Conservation (phyloP, 805 yeast species). For the Lipomyces sp. region DNA sequence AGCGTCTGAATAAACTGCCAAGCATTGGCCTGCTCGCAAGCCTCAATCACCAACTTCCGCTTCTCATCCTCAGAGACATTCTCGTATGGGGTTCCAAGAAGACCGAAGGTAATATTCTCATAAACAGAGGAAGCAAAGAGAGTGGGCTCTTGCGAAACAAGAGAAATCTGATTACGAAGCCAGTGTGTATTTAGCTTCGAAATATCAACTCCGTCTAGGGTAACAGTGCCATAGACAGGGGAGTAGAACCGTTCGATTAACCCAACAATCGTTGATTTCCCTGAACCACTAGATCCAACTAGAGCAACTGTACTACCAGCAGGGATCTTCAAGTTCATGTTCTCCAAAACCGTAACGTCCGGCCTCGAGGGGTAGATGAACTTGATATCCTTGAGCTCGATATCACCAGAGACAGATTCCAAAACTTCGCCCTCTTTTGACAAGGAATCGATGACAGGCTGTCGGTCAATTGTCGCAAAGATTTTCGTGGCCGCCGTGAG, state of each 20-base stretch:
- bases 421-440: slow-evolving; percentile 30
- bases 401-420: slow-evolving; percentile 41
- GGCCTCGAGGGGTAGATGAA: slow-evolving; percentile 37
- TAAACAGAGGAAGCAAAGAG: slow-evolving; percentile 74
- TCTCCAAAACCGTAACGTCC: slow-evolving; percentile 32
- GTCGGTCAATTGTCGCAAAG: slow-evolving; percentile 44
- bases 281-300: slow-evolving; percentile 82
- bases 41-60: slow-evolving; percentile 41
- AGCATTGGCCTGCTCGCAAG: slow-evolving; percentile 53
- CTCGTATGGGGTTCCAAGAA: slow-evolving; percentile 38
- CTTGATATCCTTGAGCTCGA: slow-evolving; percentile 30
- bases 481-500: slow-evolving; percentile 42
- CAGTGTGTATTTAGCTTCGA: slow-evolving; percentile 49
- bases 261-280: slow-evolving; percentile 45
- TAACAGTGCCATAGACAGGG: slow-evolving; percentile 47
- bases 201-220: slow-evolving; percentile 49
- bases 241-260: slow-evolving; percentile 57
- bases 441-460: slow-evolving; percentile 39
- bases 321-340: slow-evolving; percentile 43
- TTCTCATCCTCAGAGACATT: slow-evolving; percentile 41
- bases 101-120: slow-evolving; percentile 77
- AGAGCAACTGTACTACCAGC: slow-evolving; percentile 84
- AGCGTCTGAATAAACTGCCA: slow-evolving; percentile 48
- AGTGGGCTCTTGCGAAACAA: slow-evolving; percentile 56
- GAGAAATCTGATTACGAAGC: slow-evolving; percentile 53